Percentiles rank a stretch among this genome's conserved stretches.
phyloP scores from a whole-genome alignment of 768 basidiomycete species.

The Phanerochaete carnosa region DNA sequence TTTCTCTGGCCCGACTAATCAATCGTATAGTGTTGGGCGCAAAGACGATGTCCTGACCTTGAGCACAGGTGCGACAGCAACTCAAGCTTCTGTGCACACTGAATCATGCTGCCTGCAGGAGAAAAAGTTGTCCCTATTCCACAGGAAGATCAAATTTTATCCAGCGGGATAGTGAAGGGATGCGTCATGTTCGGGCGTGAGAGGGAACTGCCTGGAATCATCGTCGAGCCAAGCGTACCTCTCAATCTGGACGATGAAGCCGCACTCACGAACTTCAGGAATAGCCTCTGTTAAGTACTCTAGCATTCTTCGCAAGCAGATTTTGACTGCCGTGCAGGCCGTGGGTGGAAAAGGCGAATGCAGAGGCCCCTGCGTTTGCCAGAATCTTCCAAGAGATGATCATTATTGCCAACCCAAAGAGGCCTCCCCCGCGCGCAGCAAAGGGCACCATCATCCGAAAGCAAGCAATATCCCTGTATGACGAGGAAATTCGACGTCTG shows the following conservation, averaged over 20 bases:
- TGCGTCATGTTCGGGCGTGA: constrained; percentile 39
- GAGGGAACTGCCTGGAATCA: constrained; percentile 32
- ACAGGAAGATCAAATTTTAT: constrained; percentile 31
- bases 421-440: constrained; percentile 9
- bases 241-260: constrained; percentile 10
- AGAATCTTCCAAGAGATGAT: constrained; percentile 29
- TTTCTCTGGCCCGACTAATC: neutral
- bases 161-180: constrained; percentile 24
- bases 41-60: constrained; percentile 14
- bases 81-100: no score
- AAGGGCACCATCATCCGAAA: constrained; percentile 15
- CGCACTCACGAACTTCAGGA: constrained; percentile 4
- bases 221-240: constrained; percentile 30
- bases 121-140: constrained; percentile 14
- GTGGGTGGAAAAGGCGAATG: constrained; percentile 21
- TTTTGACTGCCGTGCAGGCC: constrained; percentile 14
- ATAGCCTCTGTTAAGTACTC: constrained; percentile 12
- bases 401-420: constrained; percentile 5
- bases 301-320: neutral
- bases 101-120: neutral
- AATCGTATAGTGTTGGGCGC: constrained; percentile 18
- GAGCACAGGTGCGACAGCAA: neutral
- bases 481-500: constrained; percentile 9
- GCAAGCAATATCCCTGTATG: constrained; percentile 2
- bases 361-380: constrained; percentile 24